Percentiles rank a stretch among this genome's conserved stretches.
Conservation (phyloP, 768 basidiomycete genomes). For the Suillus hirtellus region DNA sequence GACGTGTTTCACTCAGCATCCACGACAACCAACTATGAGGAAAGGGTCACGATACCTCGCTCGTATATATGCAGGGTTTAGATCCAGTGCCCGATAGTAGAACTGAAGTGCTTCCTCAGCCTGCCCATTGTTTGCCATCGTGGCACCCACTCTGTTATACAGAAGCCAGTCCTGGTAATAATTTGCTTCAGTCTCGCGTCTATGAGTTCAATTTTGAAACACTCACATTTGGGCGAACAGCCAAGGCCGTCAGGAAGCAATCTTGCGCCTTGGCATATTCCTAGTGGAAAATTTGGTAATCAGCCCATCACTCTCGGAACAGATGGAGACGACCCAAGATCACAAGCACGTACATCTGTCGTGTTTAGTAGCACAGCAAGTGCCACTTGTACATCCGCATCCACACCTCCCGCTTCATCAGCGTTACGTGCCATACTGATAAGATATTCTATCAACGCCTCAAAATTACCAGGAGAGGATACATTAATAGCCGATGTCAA, state of each 20-base stretch:
- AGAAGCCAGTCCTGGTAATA: slow-evolving; percentile 78
- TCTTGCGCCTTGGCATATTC: slow-evolving; percentile 92
- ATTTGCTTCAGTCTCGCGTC: slow-evolving; percentile 2
- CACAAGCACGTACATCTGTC: slow-evolving; percentile 62
- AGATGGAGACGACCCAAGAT: background rate
- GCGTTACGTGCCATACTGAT: slow-evolving; percentile 73
- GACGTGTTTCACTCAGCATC: slow-evolving; percentile 1
- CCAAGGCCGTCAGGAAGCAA: slow-evolving; percentile 88
- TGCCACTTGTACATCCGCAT: slow-evolving; percentile 94
- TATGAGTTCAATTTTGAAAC: background rate
- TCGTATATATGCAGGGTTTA: slow-evolving; percentile 89
- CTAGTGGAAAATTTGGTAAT: slow-evolving; percentile 38
- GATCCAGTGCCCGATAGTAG: slow-evolving; percentile 81
- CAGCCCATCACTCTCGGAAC: background rate
- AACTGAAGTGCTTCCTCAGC: slow-evolving; percentile 83
- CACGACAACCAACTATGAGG: background rate
- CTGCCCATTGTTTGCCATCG: slow-evolving; percentile 85
- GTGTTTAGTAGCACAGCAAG: slow-evolving; percentile 91
- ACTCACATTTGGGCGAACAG: slow-evolving; percentile 81
- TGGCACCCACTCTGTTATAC: slow-evolving; percentile 93
- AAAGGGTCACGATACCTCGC: slow-evolving; percentile 55
- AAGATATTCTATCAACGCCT: slow-evolving; percentile 68
- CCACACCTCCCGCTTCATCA: slow-evolving; percentile 59
- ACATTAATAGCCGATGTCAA: slow-evolving; percentile 26
- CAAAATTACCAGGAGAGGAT: slow-evolving; percentile 36